phyloP scores from a whole-genome alignment of 768 basidiomycete genomes.

The Neoboletus magnificus region DNA sequence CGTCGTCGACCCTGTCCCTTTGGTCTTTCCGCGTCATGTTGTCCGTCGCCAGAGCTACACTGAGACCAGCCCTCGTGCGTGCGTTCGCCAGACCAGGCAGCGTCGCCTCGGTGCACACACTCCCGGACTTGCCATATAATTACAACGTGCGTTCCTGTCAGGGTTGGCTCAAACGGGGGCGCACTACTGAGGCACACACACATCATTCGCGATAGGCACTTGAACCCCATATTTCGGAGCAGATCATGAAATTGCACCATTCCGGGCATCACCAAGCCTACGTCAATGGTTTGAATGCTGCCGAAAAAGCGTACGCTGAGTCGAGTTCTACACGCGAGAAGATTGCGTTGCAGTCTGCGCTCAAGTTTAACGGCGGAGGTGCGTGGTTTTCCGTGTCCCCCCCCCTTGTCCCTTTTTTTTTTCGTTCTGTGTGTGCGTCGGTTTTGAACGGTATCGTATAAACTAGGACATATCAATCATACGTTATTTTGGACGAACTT shows the following conservation, averaged over 20 bases:
- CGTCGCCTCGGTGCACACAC: constrained; percentile 57
- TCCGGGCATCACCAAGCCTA: constrained; percentile 90
- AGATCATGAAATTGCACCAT: constrained; percentile 96
- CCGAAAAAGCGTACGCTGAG: constrained; percentile 78
- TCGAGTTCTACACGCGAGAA: constrained; percentile 62
- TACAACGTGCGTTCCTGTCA: constrained; percentile 57
- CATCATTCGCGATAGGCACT: constrained; percentile 56
- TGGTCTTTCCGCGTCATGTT: constrained; percentile 38
- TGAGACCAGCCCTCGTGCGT: constrained; percentile 46
- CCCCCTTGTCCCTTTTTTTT: not conserved
- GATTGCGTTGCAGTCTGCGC: constrained; percentile 83
- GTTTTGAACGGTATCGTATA: not conserved
- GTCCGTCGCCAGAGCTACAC: constrained; percentile 41
- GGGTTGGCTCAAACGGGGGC: not conserved
- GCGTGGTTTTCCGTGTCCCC: constrained; percentile 3
- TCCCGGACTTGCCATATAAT: constrained; percentile 75
- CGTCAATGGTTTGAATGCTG: constrained; percentile 91
- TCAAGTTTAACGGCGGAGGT: constrained; percentile 99
- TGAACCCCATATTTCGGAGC: constrained; percentile 85
- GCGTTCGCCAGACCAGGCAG: constrained; percentile 41
- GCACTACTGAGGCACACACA: not conserved
- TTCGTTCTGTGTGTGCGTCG: not conserved
- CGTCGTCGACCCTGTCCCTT: not conserved
- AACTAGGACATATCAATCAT: constrained; percentile 83
- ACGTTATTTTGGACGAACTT: constrained; percentile 98